Evolutionary conservation across 768 basidiomycete species (phyloP), one percentile per base, ranked within the genome.

Genomic region (Serpula lacrymans): DNA sequence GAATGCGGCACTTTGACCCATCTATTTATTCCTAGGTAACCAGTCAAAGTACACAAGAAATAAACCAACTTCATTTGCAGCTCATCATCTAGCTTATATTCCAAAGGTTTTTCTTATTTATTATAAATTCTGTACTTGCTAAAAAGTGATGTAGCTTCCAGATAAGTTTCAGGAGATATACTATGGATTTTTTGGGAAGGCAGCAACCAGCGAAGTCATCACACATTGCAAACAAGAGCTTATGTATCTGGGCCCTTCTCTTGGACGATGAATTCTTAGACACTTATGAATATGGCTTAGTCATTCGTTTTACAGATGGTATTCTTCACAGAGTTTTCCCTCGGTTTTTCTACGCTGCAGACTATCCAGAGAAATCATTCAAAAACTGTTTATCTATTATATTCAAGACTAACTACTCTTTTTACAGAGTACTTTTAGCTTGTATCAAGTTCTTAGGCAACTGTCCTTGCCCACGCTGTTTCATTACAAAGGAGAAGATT

Each of bases 311-410:
- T 30, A 23, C 24, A 8, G 51, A 52, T 37, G 41, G 41, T 16
- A 31, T 51, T 16, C n/a, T n/a, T 14, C 45, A 50, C 16, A 34
- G 51, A 6, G n/a, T 52, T 18, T 52, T 41, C 25, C 51, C 50
- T 14, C 41, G 51, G 5, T 39, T 51, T 16, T 52, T 52, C 6
- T 47, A 51, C 24, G 43, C 45, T 9, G 45, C 45, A 6, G 51
- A 52, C 32, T 52, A 52, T 35, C 45, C 46, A 1, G 51, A 52
- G 28, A 50, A 51, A 50, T 52, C n/a, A n/a, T n/a, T n/a, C n/a
- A 27, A n/a, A 39, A 41, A 3, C 21, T 13, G 5, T 43, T 22
- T 14, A 7, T 26, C 24, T 13, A 34, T 16, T 26, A 34, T 5
- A 9, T 17, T 14, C 10, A 7, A 17, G 8, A 14, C 5, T 17